A percentile compares a stretch with the other conserved stretches of the same genome.
phyloP scores from a whole-genome alignment of 495 filamentous ascomycete species.

The Talaromyces wortmannii region DNA sequence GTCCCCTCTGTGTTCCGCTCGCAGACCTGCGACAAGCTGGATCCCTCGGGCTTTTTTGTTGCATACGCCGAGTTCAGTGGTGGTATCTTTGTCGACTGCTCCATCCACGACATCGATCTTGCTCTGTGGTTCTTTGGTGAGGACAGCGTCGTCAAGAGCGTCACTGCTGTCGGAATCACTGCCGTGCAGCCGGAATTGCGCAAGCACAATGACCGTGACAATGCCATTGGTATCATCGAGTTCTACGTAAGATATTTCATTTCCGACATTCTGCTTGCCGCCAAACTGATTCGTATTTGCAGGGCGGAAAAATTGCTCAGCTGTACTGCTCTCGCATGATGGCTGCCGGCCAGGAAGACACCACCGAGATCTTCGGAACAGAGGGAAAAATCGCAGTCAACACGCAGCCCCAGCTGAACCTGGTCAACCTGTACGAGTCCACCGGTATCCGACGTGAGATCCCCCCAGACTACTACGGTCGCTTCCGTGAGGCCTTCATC shows the following conservation, averaged over 20 bases:
- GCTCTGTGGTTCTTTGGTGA: conserved; percentile 51
- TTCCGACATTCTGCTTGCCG: no score
- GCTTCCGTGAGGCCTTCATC: conserved; percentile 58
- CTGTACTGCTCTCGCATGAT: conserved; percentile 57
- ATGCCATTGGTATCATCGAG: conserved; percentile 57
- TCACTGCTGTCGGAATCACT: conserved; percentile 47
- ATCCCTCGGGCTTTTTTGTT: conserved; percentile 50
- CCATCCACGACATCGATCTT: conserved; percentile 53
- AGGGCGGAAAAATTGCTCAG: conserved; percentile 52
- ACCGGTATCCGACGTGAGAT: conserved; percentile 48
- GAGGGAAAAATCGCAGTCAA: conserved; percentile 54
- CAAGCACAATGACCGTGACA: conserved; percentile 54
- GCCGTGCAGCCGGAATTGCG: conserved; percentile 54
- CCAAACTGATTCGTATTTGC: no score
- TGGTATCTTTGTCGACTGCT: conserved; percentile 57
- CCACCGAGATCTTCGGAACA: conserved; percentile 58
- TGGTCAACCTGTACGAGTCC: conserved; percentile 45
- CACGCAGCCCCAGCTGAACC: conserved; percentile 40
- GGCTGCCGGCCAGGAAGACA: conserved; percentile 57
- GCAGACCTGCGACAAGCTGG: conserved; percentile 53
- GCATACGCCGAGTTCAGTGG: conserved; percentile 48
- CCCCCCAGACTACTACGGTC: conserved; percentile 50
- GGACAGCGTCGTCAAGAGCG: conserved; percentile 41
- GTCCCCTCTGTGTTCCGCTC: conserved; percentile 44
- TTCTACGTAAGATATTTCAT: conserved; percentile 24